Base-by-base conservation (phyloP, 306 rosid genomes). In the Acacia melanoxylon region DNA sequence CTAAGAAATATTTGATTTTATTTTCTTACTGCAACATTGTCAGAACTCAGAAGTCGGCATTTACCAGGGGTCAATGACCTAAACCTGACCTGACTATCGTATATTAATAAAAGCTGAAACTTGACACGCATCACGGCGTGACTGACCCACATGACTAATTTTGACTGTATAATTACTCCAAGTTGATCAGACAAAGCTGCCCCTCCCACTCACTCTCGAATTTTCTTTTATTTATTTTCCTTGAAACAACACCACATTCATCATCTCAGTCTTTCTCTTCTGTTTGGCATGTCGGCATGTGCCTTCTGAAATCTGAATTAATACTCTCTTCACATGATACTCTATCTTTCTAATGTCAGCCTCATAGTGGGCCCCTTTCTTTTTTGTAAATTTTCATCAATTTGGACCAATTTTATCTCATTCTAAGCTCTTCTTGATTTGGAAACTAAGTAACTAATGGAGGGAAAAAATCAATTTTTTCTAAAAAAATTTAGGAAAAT, bases 241-340 rank as follows among this genome's bases (percentile, higher is more conserved):
- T 24, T 42, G 58, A 4, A 45, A 44, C 37, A 61, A 61, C 67
- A 27, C 13, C 19, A 29, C 75, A 24, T 71, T 70, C 75, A n/a
- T 19, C 44, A 35, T 4, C 19, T 49, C 67, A 24, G 16, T 24
- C 31, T 59, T 24, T 61, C 11, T 24, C 58, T 44, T 70, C 49
- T 71, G 75, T 13, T 71, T 71, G 37, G 58, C 8, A 24, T 71
- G 17, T 45, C n/a, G 24, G 40, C 75, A 71, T 71, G 58, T 71
- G 74, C 54, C 74, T 44, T 45, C 52, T 69, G 74, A 41, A 58
- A 10, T 56, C n/a, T 37, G 41, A 37, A 56, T 8, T 4, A 5
- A 8, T n/a, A n/a, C n/a, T n/a, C n/a, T n/a, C n/a, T n/a, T 61
- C 67, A 61, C 35, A 61, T 61, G 67, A 24, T 24, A 24, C 1